Evolutionary conservation across 768 basidiomycete genomes (phyloP).

Genomic region (Termitomyces sp.): DNA sequence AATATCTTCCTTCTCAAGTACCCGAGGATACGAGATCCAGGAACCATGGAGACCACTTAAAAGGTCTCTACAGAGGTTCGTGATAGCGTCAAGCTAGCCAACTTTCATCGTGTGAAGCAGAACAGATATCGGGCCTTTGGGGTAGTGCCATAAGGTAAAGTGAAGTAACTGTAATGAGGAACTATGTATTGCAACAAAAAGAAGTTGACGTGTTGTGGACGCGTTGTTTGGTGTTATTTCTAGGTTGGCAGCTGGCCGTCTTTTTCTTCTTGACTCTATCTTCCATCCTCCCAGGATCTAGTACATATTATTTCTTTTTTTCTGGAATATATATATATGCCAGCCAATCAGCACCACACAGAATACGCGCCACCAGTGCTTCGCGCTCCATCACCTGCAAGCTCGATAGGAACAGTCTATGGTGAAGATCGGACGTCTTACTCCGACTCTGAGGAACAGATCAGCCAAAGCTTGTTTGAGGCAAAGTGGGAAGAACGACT

Average conservation of each 20-base stretch:
- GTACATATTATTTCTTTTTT: background rate
- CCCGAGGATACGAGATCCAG: no score
- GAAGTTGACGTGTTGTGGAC: slow-evolving; percentile 5
- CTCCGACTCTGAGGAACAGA: slow-evolving; percentile 36
- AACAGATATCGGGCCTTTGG: background rate
- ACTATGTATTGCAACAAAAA: no score
- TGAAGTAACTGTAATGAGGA: background rate
- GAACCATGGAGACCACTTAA: background rate
- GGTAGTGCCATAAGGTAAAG: background rate
- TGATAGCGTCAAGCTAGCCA: background rate
- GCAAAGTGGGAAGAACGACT: slow-evolving; percentile 35
- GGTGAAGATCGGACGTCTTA: slow-evolving; percentile 39
- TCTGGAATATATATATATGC: slow-evolving; percentile 9
- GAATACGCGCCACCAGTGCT: slow-evolving; percentile 45
- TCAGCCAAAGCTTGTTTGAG: slow-evolving; percentile 35
- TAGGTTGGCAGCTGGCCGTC: background rate
- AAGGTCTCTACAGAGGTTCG: background rate
- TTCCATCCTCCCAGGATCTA: background rate
- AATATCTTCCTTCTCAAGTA: no score
- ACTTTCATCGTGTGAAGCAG: background rate
- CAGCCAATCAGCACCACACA: slow-evolving; percentile 25
- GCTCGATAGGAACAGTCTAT: slow-evolving; percentile 44
- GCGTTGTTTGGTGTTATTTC: slow-evolving; percentile 2
- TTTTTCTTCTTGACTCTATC: background rate
- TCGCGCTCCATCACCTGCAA: slow-evolving; percentile 45